A percentile compares a stretch with the other conserved stretches of the same genome.
These are phyloP conservation scores for Cutaneotrichosporon cutaneum DNA, from an alignment of 1,284 basidiomycete species.

Conservation along the genomic window DNA sequence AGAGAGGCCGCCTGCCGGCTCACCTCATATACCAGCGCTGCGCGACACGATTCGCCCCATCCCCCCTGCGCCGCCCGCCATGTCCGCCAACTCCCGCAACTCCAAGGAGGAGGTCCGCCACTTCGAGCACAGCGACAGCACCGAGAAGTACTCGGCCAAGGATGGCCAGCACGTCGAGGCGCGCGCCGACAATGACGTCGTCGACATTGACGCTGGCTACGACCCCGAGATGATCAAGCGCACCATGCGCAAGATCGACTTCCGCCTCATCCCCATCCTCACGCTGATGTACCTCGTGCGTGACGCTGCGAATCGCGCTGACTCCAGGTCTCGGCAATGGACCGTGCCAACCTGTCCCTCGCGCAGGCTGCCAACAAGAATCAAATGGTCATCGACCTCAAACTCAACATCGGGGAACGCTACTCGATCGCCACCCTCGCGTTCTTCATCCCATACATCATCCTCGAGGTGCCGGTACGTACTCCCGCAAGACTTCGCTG, in stretches of 20 bases:
- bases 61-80: too few relatives aligned
- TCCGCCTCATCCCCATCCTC: constrained; percentile 22
- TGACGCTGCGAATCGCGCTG: background rate
- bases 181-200: background rate
- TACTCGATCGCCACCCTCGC: constrained; percentile 48
- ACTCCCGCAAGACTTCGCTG: constrained; percentile 31
- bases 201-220: constrained; percentile 18
- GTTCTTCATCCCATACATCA: constrained; percentile 51
- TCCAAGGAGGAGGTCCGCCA: constrained; percentile 16
- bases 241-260: constrained; percentile 20
- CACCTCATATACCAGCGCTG: background rate
- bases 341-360: constrained; percentile 38
- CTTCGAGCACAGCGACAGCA: constrained; percentile 8
- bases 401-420: constrained; percentile 34
- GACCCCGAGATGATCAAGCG: constrained; percentile 12
- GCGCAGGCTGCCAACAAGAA: constrained; percentile 32
- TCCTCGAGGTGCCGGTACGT: constrained; percentile 16
- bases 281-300: constrained; percentile 14
- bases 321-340: constrained; percentile 21
- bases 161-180: background rate
- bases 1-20: too few relatives aligned
- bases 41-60: too few relatives aligned
- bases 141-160: background rate
- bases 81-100: background rate
- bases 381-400: constrained; percentile 32